phyloP scores from a whole-genome alignment of 2,329 filamentous ascomycete genomes.

The Trichoderma oligosporum region DNA sequence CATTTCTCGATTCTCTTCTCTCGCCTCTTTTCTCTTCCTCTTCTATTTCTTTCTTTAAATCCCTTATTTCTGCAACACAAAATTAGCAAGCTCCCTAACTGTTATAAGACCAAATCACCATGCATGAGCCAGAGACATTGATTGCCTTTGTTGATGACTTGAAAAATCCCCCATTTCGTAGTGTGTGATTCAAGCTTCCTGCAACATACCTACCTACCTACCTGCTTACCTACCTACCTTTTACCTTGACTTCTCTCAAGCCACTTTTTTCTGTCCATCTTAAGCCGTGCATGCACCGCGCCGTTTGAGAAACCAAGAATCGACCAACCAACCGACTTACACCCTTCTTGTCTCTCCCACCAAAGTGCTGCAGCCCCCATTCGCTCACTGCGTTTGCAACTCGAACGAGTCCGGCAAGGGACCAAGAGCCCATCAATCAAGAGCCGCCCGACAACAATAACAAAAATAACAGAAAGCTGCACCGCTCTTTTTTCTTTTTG shows the following conservation, averaged over 20 bases:
- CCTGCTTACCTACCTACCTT: no score
- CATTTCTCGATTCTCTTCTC: neutral
- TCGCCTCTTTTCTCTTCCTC: neutral
- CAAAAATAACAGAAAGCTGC: conserved; percentile 4
- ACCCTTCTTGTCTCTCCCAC: conserved; percentile 17
- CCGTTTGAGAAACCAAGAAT: conserved; percentile 9
- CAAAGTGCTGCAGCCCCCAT: neutral
- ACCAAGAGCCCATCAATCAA: conserved; percentile 4
- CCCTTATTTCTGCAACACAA: neutral
- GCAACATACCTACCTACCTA: neutral
- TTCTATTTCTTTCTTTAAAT: neutral
- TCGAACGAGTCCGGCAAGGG: neutral
- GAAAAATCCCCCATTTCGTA: neutral
- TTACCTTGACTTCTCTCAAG: neutral
- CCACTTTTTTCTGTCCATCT: conserved; percentile 10
- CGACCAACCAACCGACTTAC: conserved; percentile 23
- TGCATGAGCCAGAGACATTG: neutral
- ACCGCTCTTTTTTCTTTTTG: conserved; percentile 2
- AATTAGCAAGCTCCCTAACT: no score
- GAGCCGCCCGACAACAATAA: conserved; percentile 14
- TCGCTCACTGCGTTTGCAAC: conserved; percentile 18
- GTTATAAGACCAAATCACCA: neutral
- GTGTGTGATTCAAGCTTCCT: neutral
- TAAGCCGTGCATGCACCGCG: conserved; percentile 16
- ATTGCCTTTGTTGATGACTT: neutral